Percentiles rank a stretch among this genome's conserved stretches.
phyloP scores from a whole-genome alignment of 192 early-diverging fungal species.

The Helicostylum pulchrum region DNA sequence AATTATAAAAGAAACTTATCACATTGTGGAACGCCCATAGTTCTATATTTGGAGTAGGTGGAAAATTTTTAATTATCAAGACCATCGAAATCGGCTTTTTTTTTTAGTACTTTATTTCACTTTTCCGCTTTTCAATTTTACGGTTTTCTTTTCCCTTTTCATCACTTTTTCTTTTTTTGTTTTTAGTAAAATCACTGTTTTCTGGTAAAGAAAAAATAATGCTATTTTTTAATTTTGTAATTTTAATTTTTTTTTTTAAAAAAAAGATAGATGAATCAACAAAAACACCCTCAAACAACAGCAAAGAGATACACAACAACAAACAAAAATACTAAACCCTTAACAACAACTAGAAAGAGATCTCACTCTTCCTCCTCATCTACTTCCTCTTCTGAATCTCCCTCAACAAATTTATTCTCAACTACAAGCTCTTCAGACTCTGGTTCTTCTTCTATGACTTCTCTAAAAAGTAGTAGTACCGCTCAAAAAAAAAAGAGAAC shows the following conservation, averaged over 20 bases:
- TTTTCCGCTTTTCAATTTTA: not conserved
- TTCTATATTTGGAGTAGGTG: too few relatives aligned
- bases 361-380: conserved; percentile 15
- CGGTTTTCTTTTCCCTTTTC: not conserved
- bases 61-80: too few relatives aligned
- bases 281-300: not conserved
- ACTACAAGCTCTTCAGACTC: conserved; percentile 20
- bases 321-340: conserved; percentile 1
- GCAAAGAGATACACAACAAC: too few relatives aligned
- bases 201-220: not conserved
- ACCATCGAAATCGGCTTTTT: too few relatives aligned
- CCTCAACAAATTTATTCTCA: conserved; percentile 8
- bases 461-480: not conserved
- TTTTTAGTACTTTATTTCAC: not conserved
- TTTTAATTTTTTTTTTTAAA: too few relatives aligned
- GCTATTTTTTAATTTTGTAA: not conserved
- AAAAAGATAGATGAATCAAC: not conserved
- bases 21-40: too few relatives aligned
- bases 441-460: conserved; percentile 18
- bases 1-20: not conserved
- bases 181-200: not conserved
- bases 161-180: not conserved
- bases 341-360: conserved; percentile 5
- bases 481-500: not conserved
- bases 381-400: conserved; percentile 5